phyloP scores from a whole-genome alignment of 2,329 filamentous ascomycete genomes.

The Cercospora zeina region DNA sequence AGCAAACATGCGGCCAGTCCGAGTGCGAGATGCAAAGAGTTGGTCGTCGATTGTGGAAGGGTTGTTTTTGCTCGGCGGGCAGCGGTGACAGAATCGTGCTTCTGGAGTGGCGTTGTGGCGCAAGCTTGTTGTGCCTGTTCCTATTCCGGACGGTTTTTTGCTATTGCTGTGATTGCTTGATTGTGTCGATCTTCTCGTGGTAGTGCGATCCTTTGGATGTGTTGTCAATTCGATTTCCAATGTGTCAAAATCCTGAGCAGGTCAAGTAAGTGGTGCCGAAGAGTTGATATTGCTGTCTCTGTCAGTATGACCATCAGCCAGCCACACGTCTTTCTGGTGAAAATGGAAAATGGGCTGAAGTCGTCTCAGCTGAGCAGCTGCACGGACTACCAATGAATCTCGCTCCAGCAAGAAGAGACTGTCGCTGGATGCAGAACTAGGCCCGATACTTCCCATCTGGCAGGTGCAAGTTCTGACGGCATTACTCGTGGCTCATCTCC shows the following conservation, averaged over 20 bases:
- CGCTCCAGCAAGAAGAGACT: too few species aligned
- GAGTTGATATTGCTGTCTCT: not conserved
- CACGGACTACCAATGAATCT: too few species aligned
- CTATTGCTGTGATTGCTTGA: not conserved
- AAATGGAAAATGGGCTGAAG: too few species aligned
- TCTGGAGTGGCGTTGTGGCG: not conserved
- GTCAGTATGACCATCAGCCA: too few species aligned
- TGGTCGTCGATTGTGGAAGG: not conserved
- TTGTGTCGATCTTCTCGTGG: not conserved
- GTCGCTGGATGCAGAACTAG: too few species aligned
- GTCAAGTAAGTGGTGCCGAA: not conserved
- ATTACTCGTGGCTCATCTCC: too few species aligned
- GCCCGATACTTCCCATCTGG: too few species aligned
- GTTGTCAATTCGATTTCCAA: not conserved
- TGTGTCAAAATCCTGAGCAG: not conserved
- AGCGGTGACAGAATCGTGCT: slow-evolving; percentile 4
- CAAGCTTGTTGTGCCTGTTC: not conserved
- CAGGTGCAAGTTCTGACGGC: too few species aligned
- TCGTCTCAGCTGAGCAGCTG: too few species aligned
- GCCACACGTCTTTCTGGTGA: too few species aligned
- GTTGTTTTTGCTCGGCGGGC: slow-evolving; percentile 5
- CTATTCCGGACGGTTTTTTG: too few species aligned
- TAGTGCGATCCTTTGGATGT: not conserved
- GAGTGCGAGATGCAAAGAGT: not conserved
- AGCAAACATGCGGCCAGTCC: not conserved